Evolutionary conservation across 192 early-diverging fungal species (phyloP), one percentile per base, ranked within the genome.

Genomic region (Chytriomyces hyalinus): DNA sequence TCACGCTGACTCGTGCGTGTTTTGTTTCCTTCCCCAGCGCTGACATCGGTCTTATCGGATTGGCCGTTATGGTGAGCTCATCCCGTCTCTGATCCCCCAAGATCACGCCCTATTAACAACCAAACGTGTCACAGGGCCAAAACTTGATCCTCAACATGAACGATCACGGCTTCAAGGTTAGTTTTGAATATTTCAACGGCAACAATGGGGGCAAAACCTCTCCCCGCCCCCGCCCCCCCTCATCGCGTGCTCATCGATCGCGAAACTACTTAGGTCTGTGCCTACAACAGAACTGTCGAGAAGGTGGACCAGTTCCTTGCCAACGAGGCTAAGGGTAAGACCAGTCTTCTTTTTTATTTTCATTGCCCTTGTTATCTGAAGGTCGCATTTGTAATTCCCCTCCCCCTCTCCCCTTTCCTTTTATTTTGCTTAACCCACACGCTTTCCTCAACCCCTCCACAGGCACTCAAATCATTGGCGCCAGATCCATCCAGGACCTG

Each of bases 131-230:
- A 53, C 83, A 97, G 95, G 97, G 97, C 78, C 97, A 99, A 84
- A 99, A 99, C 91, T 81, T 99, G 83, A 95, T 99, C 80, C 86
- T 99, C 65, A 99, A 99, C 91, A 95, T 99, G 92, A 93, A 96
- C 83, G 97, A 99, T 85, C 91, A 99, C 80, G 97, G 95, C 28
- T 99, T 90, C 86, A 91, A 83, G 20, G 87, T 87, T 53, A 11
- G 67, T 69, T 13, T 74, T 43, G 44, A 20, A 49, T n/a, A 28
- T n/a, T 7, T 36, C 24, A 9, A 9, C 6, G 61, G 61, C 60
- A 36, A 26, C 17, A 9, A 11, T 22, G n/a, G 24, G 17, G 24
- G 6, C 61, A 22, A 10, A 9, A 17, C 11, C 24, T 57, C 61
- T 9, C 59, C 7, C n/a, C n/a, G n/a, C n/a, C n/a, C 49, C 44